These are phyloP conservation scores for Brassica carinata DNA, from an alignment of 345 rosid genomes.

Conservation along the genomic window DNA sequence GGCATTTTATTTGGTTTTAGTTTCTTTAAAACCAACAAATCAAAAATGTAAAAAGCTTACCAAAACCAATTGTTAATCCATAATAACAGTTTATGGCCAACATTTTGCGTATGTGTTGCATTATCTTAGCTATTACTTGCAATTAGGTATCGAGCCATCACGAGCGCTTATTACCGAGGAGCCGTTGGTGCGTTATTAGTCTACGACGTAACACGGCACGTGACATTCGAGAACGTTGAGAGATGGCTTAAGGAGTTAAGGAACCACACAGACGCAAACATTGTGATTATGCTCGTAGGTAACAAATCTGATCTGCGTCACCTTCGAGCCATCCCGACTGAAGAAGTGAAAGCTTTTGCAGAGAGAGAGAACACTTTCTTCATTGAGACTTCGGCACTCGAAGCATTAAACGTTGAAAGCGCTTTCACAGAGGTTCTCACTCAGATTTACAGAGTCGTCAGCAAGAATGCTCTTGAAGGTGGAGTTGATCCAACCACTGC, in stretches of 20 bases:
- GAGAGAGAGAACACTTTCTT: constrained; percentile 70
- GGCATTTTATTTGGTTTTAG: background rate
- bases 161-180: constrained; percentile 87
- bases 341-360: constrained; percentile 50
- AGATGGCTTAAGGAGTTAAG: constrained; percentile 86
- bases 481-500: constrained; percentile 71
- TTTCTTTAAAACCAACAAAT: background rate
- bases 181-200: constrained; percentile 84
- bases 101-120: background rate
- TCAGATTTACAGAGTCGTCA: constrained; percentile 68
- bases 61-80: background rate
- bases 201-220: constrained; percentile 78
- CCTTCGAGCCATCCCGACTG: background rate
- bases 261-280: constrained; percentile 79
- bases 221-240: constrained; percentile 79
- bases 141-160: constrained; percentile 68
- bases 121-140: background rate
- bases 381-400: constrained; percentile 87
- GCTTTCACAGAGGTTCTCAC: constrained; percentile 77
- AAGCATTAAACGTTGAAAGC: constrained; percentile 72
- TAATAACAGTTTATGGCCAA: background rate
- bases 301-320: constrained; percentile 73
- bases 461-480: constrained; percentile 71
- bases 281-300: constrained; percentile 82
- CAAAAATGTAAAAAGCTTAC: background rate